These are phyloP conservation scores for Yarrowia keelungensis DNA, from an alignment of 805 yeast genomes.

Conservation along the genomic window DNA sequence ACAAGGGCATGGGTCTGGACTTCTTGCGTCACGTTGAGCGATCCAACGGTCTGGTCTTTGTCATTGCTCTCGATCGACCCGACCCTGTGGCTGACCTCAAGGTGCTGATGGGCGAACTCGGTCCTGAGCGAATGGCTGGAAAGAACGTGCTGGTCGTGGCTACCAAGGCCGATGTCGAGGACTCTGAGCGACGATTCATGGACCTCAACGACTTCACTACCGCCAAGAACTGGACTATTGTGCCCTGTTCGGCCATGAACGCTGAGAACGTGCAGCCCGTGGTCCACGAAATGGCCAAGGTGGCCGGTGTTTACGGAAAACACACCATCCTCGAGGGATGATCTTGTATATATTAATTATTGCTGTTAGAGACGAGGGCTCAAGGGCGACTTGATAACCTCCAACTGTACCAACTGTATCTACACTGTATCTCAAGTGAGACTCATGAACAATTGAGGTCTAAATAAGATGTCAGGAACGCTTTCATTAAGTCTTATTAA, in stretches of 20 bases:
- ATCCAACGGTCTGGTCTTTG: conserved; percentile 87
- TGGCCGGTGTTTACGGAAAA: conserved; percentile 34
- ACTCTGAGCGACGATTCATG: conserved; percentile 57
- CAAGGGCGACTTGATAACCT: too few species aligned
- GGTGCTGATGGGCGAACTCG: conserved; percentile 72
- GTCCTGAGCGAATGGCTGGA: conserved; percentile 61
- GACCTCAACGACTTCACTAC: conserved; percentile 57
- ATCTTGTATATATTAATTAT: conserved; percentile 25
- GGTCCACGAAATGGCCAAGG: conserved; percentile 68
- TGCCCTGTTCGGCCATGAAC: conserved; percentile 84
- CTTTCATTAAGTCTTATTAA: too few species aligned
- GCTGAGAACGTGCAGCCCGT: conserved; percentile 76
- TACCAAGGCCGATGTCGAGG: conserved; percentile 88
- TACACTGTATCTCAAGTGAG: too few species aligned
- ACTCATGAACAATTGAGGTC: too few species aligned
- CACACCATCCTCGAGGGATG: conserved; percentile 11
- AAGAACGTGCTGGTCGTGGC: conserved; percentile 81
- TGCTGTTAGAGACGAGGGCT: not conserved
- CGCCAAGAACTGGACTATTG: conserved; percentile 64
- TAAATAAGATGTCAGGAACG: too few species aligned
- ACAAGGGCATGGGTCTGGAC: conserved; percentile 92
- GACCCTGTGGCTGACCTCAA: conserved; percentile 73
- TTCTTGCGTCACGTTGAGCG: conserved; percentile 92
- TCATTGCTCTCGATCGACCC: conserved; percentile 71
- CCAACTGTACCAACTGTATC: too few species aligned